Base-by-base conservation (phyloP, 139 green algal genomes). In the Astrephomene gubernaculifera region DNA sequence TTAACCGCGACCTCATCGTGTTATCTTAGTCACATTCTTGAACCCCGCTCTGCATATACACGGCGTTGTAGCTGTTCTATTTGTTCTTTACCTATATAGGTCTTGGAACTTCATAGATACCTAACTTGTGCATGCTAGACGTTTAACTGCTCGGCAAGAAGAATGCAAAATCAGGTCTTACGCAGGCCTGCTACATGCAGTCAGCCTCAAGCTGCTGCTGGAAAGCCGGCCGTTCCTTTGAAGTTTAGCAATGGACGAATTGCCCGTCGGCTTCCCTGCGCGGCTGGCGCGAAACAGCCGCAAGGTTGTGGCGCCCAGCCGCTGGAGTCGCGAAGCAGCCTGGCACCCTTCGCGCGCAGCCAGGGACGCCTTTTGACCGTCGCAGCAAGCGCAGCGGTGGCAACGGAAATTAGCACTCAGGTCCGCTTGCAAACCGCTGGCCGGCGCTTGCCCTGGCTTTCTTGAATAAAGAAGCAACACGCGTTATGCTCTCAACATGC, bases 161-260 rank as follows among this genome's bases (percentile, higher is more conserved):
- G 53, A 75, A 75, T 75, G 68, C 68, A 75, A 39, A 75, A 75
- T 36, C 68, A 75, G 1, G 14, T 75, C 35, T 39, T 54, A 36
- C 38, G 24, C 12, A 57, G 14, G 9, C 19, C 12, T 45, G 5
- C 68, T 10, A 39, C 38, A 57, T 75, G 38, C 39, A 21, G 5
- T 17, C 25, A 31, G 38, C 24, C 35, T 19, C 38, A 38, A 54
- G 25, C 14, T 35, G 38, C 38, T 0, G 68, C 68, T 53, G 68
- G 68, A 10, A 75, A 35, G 38, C 19, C 35, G 36, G 38, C 53
- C 38, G 68, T 39, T 38, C 68, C 68, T 33, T 75, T 22, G 7
- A 24, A 25, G 21, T 21, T 31, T 39, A 75, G 17, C 29, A 33
- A 10, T 39, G 38, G 38, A 33, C 17, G 14, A 27, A 35, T 24